These are phyloP conservation scores for Spergularia marina DNA, from an alignment of 148 eudicot genomes.

Conservation along the genomic window DNA sequence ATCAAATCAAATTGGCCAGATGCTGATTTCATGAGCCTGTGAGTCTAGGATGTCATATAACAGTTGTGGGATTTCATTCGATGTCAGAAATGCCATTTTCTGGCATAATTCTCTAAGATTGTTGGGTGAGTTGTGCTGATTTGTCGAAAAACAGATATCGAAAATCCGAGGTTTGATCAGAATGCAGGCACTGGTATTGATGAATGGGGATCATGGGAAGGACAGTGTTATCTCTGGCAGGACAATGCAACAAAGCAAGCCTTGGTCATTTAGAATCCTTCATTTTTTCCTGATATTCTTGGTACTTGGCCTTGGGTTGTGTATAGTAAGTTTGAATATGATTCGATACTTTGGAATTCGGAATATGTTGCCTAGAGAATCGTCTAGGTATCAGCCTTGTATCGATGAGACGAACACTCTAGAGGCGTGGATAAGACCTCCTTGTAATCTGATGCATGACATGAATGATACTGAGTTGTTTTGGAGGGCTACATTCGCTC, in stretches of 20 bases:
- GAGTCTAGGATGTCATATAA: constrained; percentile 12
- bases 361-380: constrained; percentile 10
- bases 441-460: constrained; percentile 34
- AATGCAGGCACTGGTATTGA: constrained; percentile 32
- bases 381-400: constrained; percentile 22
- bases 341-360: constrained; percentile 28
- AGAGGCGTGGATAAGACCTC: constrained; percentile 37
- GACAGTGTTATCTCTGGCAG: constrained; percentile 16
- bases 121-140: not conserved
- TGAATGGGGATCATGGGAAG: constrained; percentile 32
- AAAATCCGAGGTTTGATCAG: constrained; percentile 6
- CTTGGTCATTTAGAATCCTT: constrained; percentile 34
- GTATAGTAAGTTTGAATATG: constrained; percentile 41
- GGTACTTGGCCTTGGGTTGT: constrained; percentile 38
- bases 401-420: constrained; percentile 21
- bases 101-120: not conserved
- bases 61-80: not conserved
- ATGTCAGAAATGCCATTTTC: constrained; percentile 13
- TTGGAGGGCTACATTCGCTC: constrained; percentile 51
- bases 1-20: constrained; percentile 4
- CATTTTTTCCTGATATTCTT: constrained; percentile 35
- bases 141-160: not conserved
- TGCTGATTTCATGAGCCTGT: constrained; percentile 2
- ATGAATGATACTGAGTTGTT: constrained; percentile 50
- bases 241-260: constrained; percentile 26